Base-by-base conservation (phyloP, 78 protist species). In the Diacronema lutheri region DNA sequence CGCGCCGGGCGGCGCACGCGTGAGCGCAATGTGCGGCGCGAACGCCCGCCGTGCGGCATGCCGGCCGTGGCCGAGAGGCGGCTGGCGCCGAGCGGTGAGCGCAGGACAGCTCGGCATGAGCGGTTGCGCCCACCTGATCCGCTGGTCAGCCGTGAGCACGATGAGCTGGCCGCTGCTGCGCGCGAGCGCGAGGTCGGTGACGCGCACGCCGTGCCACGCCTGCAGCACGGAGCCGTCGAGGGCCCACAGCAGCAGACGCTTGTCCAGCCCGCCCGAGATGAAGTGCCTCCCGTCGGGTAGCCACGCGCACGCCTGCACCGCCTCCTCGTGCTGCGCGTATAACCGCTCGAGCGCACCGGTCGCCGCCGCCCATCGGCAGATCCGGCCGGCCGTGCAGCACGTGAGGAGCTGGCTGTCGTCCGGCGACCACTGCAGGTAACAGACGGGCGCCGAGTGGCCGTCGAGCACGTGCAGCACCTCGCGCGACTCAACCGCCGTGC, bases 301-400 rank as follows among this genome's bases (percentile, higher is more conserved):
- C 97, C 97, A 94, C 38, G 90, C 85, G 35, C 90, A 85, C 60
- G 90, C 68, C 0, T 91, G 82, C 19, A 92, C 93, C 23, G 84
- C 78, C 19, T 92, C 95, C 7, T 83, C 57, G 78, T 94, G 96
- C 76, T 85, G 65, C 44, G 31, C 13, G 66, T 83, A 88, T 5
- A 77, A 76, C 44, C 46, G 90, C 62, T 61, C 20, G 73, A 76
- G 71, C 79, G 5, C n/a, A 4, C 83, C 88, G 19, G 61, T 57
- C 68, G 12, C 66, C 31, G 33, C 14, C 9, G 4, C 31, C 94
- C 94, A 91, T 16, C 87, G 76, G 21, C 61, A 62, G 23, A 90
- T 25, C 0, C 31, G 26, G 50, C 13, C 0, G 65, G 91, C 94
- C 29, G 38, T 58, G 20, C 87, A 57, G 58, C 93, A 85, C 50